These are phyloP conservation scores for Petasospora rhodanensis DNA, from an alignment of 1,139 yeast species.

Conservation along the genomic window DNA sequence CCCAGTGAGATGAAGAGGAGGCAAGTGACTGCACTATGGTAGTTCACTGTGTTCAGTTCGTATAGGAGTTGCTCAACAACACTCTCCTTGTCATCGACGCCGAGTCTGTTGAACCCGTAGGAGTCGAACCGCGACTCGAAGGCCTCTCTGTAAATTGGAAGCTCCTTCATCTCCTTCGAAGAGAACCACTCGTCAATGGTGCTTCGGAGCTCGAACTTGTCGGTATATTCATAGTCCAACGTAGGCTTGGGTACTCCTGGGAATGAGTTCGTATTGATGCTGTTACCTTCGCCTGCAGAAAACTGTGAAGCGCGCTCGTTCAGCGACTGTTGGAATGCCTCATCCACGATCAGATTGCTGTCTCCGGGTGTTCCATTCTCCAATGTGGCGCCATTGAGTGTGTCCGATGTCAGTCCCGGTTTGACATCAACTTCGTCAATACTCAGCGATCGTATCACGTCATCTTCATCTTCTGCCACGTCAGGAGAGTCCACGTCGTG, in stretches of 20 bases:
- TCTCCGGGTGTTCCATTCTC: too few species aligned
- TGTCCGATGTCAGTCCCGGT: neutral
- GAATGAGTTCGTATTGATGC: constrained; percentile 17
- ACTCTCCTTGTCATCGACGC: constrained; percentile 21
- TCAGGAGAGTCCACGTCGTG: neutral
- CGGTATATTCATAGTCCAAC: constrained; percentile 44
- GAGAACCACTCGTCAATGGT: constrained; percentile 69
- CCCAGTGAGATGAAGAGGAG: constrained; percentile 42
- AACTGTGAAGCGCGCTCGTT: constrained; percentile 34
- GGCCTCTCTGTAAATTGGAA: constrained; percentile 12
- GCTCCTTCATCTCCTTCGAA: constrained; percentile 39
- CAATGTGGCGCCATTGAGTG: too few species aligned
- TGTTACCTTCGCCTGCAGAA: constrained; percentile 12
- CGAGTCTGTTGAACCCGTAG: constrained; percentile 15
- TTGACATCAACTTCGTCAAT: constrained; percentile 22
- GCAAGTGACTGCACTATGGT: constrained; percentile 12
- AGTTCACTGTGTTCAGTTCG: constrained; percentile 2
- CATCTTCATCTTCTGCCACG: constrained; percentile 11
- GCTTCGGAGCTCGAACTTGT: constrained; percentile 35
- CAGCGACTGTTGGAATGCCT: constrained; percentile 30
- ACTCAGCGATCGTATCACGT: constrained; percentile 7
- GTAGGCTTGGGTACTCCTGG: constrained; percentile 31
- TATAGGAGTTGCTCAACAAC: constrained; percentile 12
- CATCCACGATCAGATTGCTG: constrained; percentile 33
- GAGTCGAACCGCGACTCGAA: constrained; percentile 7